phyloP scores from a whole-genome alignment of 148 eudicot genomes.

The Amaranthus palmeri region DNA sequence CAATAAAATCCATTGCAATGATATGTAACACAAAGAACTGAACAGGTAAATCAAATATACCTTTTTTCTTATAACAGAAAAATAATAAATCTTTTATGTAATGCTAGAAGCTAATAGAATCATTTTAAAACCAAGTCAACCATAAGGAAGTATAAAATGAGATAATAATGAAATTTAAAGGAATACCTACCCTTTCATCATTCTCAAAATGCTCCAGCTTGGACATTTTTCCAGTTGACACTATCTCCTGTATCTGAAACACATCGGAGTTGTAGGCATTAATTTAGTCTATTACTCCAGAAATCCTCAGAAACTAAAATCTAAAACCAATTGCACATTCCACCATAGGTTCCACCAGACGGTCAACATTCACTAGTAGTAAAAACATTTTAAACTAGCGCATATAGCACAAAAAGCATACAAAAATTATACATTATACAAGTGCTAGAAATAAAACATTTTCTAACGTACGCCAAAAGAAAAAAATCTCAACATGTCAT shows the following conservation, averaged over 20 bases:
- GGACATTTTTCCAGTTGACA: slow-evolving; percentile 78
- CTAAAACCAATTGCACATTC: neutral
- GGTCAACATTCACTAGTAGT: neutral
- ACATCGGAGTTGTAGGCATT: neutral
- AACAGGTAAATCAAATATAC: too few species aligned
- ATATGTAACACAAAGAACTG: too few species aligned
- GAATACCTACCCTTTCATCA: slow-evolving; percentile 70
- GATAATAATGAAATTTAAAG: neutral
- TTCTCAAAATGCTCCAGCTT: slow-evolving; percentile 95
- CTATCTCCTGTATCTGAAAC: slow-evolving; percentile 86
- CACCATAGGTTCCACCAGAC: neutral
- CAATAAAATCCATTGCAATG: too few species aligned
- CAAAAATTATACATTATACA: too few species aligned
- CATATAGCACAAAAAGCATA: too few species aligned
- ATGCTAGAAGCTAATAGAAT: too few species aligned
- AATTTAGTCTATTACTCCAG: neutral
- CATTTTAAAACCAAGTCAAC: neutral
- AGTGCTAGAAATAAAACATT: too few species aligned
- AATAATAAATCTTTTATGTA: too few species aligned
- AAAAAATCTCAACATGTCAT: too few species aligned
- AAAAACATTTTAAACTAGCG: too few species aligned
- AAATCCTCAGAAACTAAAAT: neutral
- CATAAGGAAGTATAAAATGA: neutral
- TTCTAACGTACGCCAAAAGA: too few species aligned
- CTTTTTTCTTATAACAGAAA: too few species aligned